Evolutionary conservation across 106 monocot species (phyloP).

Genomic region (Chionographis japonica): DNA sequence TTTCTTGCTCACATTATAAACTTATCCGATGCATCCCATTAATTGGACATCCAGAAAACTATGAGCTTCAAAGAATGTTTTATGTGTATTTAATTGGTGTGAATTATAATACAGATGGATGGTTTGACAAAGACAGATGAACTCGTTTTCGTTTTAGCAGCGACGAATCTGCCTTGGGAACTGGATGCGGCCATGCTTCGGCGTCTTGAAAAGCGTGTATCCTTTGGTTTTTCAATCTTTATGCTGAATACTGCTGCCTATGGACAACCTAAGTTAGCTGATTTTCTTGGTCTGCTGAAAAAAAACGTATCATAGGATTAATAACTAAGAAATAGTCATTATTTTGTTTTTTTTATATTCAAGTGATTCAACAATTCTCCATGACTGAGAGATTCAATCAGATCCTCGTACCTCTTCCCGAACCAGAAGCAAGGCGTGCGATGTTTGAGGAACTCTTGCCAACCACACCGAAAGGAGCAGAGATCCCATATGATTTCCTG

Average conservation of each 20-base stretch:
- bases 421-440: conserved; percentile 73
- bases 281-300: background rate
- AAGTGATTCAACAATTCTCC: background rate
- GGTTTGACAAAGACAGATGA: conserved; percentile 65
- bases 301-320: no score
- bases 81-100: background rate
- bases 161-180: conserved; percentile 87
- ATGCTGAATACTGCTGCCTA: background rate
- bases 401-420: conserved; percentile 98
- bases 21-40: no score
- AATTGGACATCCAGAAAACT: no score
- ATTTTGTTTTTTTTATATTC: no score
- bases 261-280: background rate
- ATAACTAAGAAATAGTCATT: no score
- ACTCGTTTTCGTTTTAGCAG: conserved; percentile 81
- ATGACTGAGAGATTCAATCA: conserved; percentile 14
- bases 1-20: no score
- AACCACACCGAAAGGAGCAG: conserved; percentile 28
- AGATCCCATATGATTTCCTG: conserved; percentile 52
- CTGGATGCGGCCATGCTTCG: conserved; percentile 83
- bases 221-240: background rate
- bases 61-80: no score
- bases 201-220: conserved; percentile 78
- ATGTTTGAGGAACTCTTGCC: conserved; percentile 90
- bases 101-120: conserved; percentile 61